A percentile compares a stretch with the other conserved stretches of the same genome.
phyloP scores from a whole-genome alignment of 106 monocot species.

The Chionographis japonica region DNA sequence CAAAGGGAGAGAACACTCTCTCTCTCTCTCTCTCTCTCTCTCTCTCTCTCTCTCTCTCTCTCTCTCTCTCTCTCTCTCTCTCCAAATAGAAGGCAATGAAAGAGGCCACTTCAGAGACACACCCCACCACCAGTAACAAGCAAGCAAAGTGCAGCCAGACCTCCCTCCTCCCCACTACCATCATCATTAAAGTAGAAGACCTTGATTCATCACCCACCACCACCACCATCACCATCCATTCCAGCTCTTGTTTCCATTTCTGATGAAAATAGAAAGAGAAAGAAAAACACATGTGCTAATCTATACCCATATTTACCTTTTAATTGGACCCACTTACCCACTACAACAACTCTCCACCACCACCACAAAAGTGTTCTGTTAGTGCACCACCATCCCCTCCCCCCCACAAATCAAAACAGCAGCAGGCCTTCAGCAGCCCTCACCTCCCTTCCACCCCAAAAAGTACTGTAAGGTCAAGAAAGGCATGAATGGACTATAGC shows the following conservation, averaged over 20 bases:
- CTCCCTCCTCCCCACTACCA: conserved; percentile 1
- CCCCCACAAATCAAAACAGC: conserved; percentile 24
- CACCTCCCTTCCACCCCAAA: conserved; percentile 15
- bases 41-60: no score
- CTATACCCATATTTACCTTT: conserved; percentile 30
- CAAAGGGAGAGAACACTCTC: no score
- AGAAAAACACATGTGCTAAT: conserved; percentile 8
- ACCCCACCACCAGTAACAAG: conserved; percentile 20
- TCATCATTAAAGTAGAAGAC: conserved; percentile 3
- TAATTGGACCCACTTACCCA: conserved; percentile 40
- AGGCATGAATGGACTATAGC: conserved; percentile 29
- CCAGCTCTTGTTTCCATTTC: conserved; percentile 11
- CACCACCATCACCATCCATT: conserved; percentile 32
- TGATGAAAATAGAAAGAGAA: not conserved
- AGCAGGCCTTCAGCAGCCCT: conserved; percentile 16
- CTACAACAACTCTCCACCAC: conserved; percentile 32
- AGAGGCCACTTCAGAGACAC: conserved; percentile 1
- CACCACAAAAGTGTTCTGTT: conserved; percentile 32
- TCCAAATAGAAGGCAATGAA: no score
- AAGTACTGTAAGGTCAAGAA: conserved; percentile 14
- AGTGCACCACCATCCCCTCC: conserved; percentile 41
- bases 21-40: no score
- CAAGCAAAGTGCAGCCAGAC: conserved; percentile 7
- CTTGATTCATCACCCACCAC: not conserved
- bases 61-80: no score